Evolutionary conservation across 805 yeast genomes (phyloP).

Genomic region (Debaryomyces hansenii): DNA sequence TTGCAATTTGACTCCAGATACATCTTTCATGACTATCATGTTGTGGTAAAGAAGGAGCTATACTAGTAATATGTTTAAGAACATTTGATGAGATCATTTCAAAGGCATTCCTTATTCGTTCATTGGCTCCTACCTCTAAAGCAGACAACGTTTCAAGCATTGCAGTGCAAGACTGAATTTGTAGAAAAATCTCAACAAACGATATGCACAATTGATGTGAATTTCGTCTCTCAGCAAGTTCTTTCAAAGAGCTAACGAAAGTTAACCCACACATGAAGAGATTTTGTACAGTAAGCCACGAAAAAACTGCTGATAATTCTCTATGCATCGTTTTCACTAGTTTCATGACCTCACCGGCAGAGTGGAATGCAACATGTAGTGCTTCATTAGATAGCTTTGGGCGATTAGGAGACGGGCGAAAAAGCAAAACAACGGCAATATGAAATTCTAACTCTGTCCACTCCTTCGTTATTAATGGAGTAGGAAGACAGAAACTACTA

Average conservation of each 20-base stretch:
- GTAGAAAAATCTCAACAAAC: conserved; percentile 8
- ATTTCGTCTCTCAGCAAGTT: conserved; percentile 5
- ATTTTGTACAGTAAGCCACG: conserved; percentile 13
- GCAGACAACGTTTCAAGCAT: conserved; percentile 12
- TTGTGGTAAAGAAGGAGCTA: conserved; percentile 6
- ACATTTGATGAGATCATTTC: conserved; percentile 12
- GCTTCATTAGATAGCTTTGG: conserved; percentile 9
- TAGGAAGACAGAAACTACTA: conserved; percentile 4
- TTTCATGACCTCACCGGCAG: conserved; percentile 13
- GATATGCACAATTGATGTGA: conserved; percentile 7
- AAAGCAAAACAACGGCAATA: conserved; percentile 10
- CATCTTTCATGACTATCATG: conserved; percentile 5
- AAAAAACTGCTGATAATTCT: conserved; percentile 11
- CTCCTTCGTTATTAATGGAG: conserved; percentile 12
- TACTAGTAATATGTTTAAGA: conserved; percentile 7
- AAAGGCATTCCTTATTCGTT: conserved; percentile 12
- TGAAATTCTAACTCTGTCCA: conserved; percentile 14
- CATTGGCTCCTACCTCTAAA: conserved; percentile 11
- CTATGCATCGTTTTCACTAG: conserved; percentile 12
- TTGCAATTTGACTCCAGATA: conserved; percentile 11
- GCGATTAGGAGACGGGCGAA: conserved; percentile 13
- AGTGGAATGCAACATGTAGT: conserved; percentile 11
- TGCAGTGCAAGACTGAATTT: conserved; percentile 12
- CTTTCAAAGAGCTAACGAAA: conserved; percentile 12
- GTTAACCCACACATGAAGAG: conserved; percentile 15